phyloP scores from a whole-genome alignment of 306 rosid genomes.

The Urtica urens region DNA sequence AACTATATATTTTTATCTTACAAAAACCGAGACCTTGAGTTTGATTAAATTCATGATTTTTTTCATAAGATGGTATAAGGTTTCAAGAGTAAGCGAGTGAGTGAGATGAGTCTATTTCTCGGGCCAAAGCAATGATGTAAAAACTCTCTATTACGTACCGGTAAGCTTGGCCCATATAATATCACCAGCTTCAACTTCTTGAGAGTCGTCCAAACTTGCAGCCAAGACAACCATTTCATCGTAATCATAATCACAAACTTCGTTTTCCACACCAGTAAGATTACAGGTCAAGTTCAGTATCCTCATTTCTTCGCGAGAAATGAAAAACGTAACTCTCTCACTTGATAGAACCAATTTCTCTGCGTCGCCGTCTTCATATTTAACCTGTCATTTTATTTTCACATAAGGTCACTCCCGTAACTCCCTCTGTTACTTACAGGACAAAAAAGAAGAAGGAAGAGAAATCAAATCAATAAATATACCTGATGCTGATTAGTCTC shows the following conservation, averaged over 20 bases:
- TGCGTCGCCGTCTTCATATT: constrained; percentile 69
- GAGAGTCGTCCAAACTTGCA: constrained; percentile 81
- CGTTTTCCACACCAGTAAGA: constrained; percentile 37
- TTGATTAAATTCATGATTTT: not conserved
- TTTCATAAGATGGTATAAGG: not conserved
- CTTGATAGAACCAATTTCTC: constrained; percentile 62
- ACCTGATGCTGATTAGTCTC: constrained; percentile 66
- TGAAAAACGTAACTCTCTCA: constrained; percentile 62
- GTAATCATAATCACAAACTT: constrained; percentile 59
- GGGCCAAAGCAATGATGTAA: not conserved
- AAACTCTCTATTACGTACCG: constrained; percentile 51
- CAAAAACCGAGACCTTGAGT: not conserved
- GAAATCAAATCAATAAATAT: constrained; percentile 12
- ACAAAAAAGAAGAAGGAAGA: not conserved
- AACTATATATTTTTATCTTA: not conserved
- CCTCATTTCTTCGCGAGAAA: constrained; percentile 76
- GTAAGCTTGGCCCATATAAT: constrained; percentile 97
- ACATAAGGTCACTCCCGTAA: constrained; percentile 1
- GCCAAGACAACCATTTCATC: constrained; percentile 93
- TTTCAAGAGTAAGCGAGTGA: no score
- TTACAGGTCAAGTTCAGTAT: constrained; percentile 50
- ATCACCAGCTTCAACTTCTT: constrained; percentile 83
- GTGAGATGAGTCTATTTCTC: no score
- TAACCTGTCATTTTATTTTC: constrained; percentile 43
- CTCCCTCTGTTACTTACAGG: constrained; percentile 1